Conservation (phyloP, 2,329 filamentous ascomycete species). For the Pseudocercospora crystallina region DNA sequence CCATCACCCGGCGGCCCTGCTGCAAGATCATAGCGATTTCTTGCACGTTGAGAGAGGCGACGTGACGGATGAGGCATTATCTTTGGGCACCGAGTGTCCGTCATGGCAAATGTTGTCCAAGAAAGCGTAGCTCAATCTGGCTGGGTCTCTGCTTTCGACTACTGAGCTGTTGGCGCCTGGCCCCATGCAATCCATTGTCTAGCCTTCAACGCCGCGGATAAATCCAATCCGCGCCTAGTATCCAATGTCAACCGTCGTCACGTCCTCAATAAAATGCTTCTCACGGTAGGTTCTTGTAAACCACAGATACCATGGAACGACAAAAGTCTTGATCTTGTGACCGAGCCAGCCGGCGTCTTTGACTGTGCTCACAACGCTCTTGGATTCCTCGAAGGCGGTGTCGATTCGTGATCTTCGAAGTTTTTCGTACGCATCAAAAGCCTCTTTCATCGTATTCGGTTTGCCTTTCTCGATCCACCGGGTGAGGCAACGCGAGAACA, state of each 20-base stretch:
- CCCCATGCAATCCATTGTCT: too few species aligned
- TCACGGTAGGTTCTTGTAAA: conserved; percentile 43
- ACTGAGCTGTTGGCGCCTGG: too few species aligned
- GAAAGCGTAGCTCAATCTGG: too few species aligned
- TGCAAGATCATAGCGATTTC: too few species aligned
- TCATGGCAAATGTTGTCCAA: too few species aligned
- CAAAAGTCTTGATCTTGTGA: conserved; percentile 45
- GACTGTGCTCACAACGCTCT: conserved; percentile 47
- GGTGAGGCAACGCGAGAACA: conserved; percentile 47
- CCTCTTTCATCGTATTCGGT: conserved; percentile 41
- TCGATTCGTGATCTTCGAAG: conserved; percentile 48
- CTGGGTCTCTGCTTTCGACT: too few species aligned
- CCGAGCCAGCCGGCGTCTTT: conserved; percentile 47
- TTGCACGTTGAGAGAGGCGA: too few species aligned
- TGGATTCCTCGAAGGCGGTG: conserved; percentile 47
- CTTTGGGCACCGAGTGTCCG: too few species aligned
- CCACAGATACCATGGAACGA: conserved; percentile 51
- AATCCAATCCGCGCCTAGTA: conserved; percentile 29
- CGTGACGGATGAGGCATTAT: too few species aligned
- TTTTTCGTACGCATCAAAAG: conserved; percentile 50
- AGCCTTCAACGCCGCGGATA: too few species aligned
- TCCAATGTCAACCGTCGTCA: conserved; percentile 41
- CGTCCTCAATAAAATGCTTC: conserved; percentile 48
- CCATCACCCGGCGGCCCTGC: too few species aligned
- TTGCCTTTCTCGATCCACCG: conserved; percentile 43